phyloP scores from a whole-genome alignment of 2,329 filamentous ascomycete species.

The Pseudogymnoascus sp. region DNA sequence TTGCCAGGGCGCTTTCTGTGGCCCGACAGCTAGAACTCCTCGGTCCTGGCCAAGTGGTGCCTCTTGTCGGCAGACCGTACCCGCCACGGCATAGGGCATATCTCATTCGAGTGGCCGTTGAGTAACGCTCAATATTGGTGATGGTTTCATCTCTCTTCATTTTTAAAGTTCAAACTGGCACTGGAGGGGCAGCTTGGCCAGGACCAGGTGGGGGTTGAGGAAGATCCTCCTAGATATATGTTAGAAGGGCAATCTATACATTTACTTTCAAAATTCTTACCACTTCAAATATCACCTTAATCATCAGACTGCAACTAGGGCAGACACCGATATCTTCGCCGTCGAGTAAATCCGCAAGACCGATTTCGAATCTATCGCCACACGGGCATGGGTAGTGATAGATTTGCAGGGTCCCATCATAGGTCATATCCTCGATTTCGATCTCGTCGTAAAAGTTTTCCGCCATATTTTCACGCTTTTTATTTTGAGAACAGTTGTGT shows the following conservation, averaged over 20 bases:
- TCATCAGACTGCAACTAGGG: slow-evolving; percentile 95
- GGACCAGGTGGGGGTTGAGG: slow-evolving; percentile 34
- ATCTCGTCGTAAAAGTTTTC: slow-evolving; percentile 91
- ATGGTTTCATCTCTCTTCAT: background rate
- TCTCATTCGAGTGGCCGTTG: background rate
- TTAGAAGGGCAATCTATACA: background rate
- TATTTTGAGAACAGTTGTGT: background rate
- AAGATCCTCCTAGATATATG: slow-evolving; percentile 39
- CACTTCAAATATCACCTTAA: slow-evolving; percentile 83
- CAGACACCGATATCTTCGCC: slow-evolving; percentile 94
- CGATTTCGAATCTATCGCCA: slow-evolving; percentile 92
- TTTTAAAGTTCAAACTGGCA: background rate
- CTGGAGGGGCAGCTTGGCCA: slow-evolving; percentile 23
- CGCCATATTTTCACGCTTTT: slow-evolving; percentile 39
- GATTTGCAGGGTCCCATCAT: slow-evolving; percentile 70
- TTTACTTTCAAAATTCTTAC: slow-evolving; percentile 41
- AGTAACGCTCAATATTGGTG: background rate
- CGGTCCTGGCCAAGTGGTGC: background rate
- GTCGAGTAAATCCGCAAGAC: slow-evolving; percentile 74
- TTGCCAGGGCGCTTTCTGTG: background rate
- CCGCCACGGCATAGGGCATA: background rate
- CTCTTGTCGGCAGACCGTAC: background rate
- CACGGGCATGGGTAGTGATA: slow-evolving; percentile 97
- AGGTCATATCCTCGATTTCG: slow-evolving; percentile 98
- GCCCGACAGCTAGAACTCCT: background rate